Base-by-base conservation (phyloP, 768 basidiomycete species). In the Hypholoma fasciculare region DNA sequence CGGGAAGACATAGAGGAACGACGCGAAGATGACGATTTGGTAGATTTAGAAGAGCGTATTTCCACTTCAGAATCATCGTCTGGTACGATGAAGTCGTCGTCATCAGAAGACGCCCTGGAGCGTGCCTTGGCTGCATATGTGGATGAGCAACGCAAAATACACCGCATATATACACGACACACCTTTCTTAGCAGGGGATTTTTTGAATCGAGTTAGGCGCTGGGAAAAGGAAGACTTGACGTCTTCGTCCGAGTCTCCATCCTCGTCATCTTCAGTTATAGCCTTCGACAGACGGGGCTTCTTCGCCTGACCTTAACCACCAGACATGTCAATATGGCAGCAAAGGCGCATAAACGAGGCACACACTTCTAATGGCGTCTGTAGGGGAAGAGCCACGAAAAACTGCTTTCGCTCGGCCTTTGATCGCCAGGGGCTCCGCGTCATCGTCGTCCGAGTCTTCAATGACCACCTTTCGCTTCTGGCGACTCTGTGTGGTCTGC, bases 21-120 rank as follows among this genome's bases (percentile, higher is more conserved):
- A 42, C 87, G 54, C n/a, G 64, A 42, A 42, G 40, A 85, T 3
- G 79, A 80, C 11, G 78, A 72, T 60, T 71, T 78, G 26, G 71
- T 63, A 9, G 86, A 75, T 63, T 73, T 80, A 23, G 73, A 63
- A 19, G 81, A 82, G 36, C 72, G 78, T 7, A 69, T 69, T 26
- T 87, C 87, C 1, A 76, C 78, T 20, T 87, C 89, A 11, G 83
- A 83, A 44, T 86, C 48, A 7, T 49, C 85, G 44, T 84, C 85
- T 17, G 86, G 82, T 39, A 81, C 86, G 63, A 91, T 81, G 65
- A 93, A 92, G 58, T 90, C 87, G 50, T 91, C 87, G 60, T 90
- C 87, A 50, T 80, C 83, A 3, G 67, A 65, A 6, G 70, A 34
- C 65, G 77, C 60, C 75, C 71, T 62, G 17, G 76, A 76, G 51